These are phyloP conservation scores for Cucurbitaria berberidis DNA, from an alignment of 2,329 filamentous ascomycete species.

Conservation along the genomic window DNA sequence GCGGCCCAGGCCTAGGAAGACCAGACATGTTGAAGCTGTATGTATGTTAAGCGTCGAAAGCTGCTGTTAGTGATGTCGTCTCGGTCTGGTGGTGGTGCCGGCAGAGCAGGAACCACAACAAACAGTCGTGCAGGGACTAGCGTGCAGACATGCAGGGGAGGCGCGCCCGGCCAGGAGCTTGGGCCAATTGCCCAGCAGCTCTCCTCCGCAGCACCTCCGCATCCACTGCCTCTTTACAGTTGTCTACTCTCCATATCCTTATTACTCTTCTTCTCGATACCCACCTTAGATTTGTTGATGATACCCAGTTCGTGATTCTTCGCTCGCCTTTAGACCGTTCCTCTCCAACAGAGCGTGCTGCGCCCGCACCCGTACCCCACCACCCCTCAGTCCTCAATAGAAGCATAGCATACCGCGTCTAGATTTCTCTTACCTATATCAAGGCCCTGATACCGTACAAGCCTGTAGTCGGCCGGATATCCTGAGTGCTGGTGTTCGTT, in stretches of 20 bases:
- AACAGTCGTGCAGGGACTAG: neutral
- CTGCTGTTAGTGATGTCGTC: conserved; percentile 23
- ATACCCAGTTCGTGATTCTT: conserved; percentile 1
- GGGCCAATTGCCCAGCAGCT: neutral
- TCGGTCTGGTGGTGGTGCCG: conserved; percentile 23
- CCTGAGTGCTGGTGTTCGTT: neutral
- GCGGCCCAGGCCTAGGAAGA: conserved; percentile 59
- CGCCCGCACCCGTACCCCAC: conserved; percentile 14
- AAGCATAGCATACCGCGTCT: neutral
- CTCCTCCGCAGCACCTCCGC: conserved; percentile 9
- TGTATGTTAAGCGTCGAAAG: conserved; percentile 23
- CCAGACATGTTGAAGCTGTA: conserved; percentile 57
- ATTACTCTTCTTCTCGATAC: conserved; percentile 1
- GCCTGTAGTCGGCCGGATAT: neutral
- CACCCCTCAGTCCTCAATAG: conserved; percentile 15
- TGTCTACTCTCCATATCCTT: neutral
- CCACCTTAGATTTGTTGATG: neutral
- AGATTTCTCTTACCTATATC: neutral
- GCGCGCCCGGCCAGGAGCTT: conserved; percentile 2
- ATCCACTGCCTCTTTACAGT: neutral
- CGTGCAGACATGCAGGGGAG: neutral
- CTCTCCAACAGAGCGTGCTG: neutral
- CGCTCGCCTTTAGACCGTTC: neutral
- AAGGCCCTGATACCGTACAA: neutral
- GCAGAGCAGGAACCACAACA: conserved; percentile 13